A percentile compares a stretch with the other conserved stretches of the same genome.
These are phyloP conservation scores for Colletotrichum coccodes DNA, from an alignment of 2,329 filamentous ascomycete genomes.

Conservation along the genomic window DNA sequence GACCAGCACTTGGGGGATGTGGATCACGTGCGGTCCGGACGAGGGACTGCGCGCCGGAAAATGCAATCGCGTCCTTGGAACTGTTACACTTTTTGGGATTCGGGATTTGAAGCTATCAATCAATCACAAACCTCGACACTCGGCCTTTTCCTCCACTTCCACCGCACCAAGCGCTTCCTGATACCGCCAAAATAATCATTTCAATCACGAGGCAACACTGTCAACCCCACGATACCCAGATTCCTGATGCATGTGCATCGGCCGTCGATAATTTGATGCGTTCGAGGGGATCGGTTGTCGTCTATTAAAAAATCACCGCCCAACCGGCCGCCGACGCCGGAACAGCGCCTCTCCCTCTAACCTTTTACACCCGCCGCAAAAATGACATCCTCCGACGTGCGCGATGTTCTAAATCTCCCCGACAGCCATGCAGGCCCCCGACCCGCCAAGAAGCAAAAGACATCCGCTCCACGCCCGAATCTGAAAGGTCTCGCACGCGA, in stretches of 20 bases:
- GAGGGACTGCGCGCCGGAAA: slow-evolving; percentile 6
- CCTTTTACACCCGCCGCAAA: slow-evolving; percentile 39
- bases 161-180: background rate
- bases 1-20: background rate
- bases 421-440: slow-evolving; percentile 62
- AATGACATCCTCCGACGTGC: slow-evolving; percentile 83
- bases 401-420: slow-evolving; percentile 87
- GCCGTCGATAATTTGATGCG: slow-evolving; percentile 9
- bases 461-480: slow-evolving; percentile 67
- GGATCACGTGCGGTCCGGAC: slow-evolving; percentile 24
- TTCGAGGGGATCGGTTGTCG: background rate
- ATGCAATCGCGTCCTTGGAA: slow-evolving; percentile 13
- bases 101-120: background rate
- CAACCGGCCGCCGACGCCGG: slow-evolving; percentile 1
- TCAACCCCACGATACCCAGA: slow-evolving; percentile 6
- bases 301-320: slow-evolving; percentile 3
- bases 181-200: background rate
- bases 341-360: background rate
- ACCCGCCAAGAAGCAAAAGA: slow-evolving; percentile 80
- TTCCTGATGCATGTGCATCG: slow-evolving; percentile 7
- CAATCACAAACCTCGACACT: background rate
- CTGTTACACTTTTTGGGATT: background rate
- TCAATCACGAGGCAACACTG: background rate
- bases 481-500: slow-evolving; percentile 73
- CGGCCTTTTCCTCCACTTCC: background rate